These are phyloP conservation scores for Xylaria flabelliformis DNA, from an alignment of 495 filamentous ascomycete species.

Conservation along the genomic window DNA sequence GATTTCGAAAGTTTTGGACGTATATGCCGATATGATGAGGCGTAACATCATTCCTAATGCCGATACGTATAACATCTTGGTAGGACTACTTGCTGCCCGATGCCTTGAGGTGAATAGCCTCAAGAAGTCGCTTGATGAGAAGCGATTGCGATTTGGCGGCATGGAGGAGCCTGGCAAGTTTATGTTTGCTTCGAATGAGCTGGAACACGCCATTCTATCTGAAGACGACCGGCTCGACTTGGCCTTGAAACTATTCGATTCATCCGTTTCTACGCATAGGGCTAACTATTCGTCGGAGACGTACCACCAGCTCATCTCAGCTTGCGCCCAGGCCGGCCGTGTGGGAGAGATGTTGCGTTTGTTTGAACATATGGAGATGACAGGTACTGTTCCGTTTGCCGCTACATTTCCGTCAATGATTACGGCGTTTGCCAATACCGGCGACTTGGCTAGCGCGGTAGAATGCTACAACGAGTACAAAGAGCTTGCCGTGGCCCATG, in stretches of 20 bases:
- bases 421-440: constrained; percentile 78
- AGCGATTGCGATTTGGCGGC: constrained; percentile 78
- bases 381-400: constrained; percentile 72
- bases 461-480: constrained; percentile 97
- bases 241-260: constrained; percentile 83
- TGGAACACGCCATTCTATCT: constrained; percentile 78
- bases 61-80: constrained; percentile 83
- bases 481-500: constrained; percentile 76
- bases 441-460: constrained; percentile 86
- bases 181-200: constrained; percentile 84
- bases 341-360: constrained; percentile 87
- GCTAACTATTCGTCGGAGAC: constrained; percentile 65
- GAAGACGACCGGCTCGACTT: constrained; percentile 87
- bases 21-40: constrained; percentile 95
- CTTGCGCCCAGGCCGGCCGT: constrained; percentile 78
- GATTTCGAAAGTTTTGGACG: constrained; percentile 87
- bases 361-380: constrained; percentile 87
- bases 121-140: constrained; percentile 74
- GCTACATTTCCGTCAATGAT: constrained; percentile 92
- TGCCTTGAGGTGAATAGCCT: constrained; percentile 74
- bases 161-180: constrained; percentile 88
- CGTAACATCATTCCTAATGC: constrained; percentile 81
- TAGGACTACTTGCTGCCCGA: constrained; percentile 78
- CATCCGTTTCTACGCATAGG: constrained; percentile 68
- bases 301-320: constrained; percentile 80